Conservation (phyloP, 495 filamentous ascomycete genomes). For the Neurospora terricola region DNA sequence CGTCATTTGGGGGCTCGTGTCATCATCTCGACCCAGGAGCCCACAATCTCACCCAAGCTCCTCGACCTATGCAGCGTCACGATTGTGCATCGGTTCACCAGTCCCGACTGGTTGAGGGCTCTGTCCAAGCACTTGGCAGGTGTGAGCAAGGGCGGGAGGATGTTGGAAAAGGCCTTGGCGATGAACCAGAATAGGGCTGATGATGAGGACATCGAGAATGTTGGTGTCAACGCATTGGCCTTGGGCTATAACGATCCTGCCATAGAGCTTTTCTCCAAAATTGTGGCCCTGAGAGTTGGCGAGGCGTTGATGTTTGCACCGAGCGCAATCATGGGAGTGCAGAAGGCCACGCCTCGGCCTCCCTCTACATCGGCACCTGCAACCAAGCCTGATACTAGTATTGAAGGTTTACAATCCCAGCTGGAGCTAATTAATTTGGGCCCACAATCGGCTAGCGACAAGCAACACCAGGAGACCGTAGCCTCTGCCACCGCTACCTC, state of each 20-base stretch:
- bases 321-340: slow-evolving; percentile 40
- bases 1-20: slow-evolving; percentile 58
- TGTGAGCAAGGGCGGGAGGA: slow-evolving; percentile 15
- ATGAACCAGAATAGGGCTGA: not conserved
- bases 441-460: not conserved
- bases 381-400: not conserved
- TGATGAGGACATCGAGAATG: slow-evolving; percentile 2
- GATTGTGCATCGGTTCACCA: slow-evolving; percentile 66
- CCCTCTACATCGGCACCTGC: not conserved
- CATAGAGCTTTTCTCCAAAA: slow-evolving; percentile 40
- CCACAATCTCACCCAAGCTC: slow-evolving; percentile 58
- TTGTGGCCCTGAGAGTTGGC: slow-evolving; percentile 50
- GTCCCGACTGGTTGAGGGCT: slow-evolving; percentile 55
- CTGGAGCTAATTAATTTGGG: not conserved
- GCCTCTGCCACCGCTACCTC: not conserved
- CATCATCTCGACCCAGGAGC: slow-evolving; percentile 71
- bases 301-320: slow-evolving; percentile 61
- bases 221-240: not conserved
- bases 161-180: slow-evolving; percentile 12
- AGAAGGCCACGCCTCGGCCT: slow-evolving; percentile 2
- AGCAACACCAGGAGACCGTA: not conserved
- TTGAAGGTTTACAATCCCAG: not conserved
- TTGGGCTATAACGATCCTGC: slow-evolving; percentile 17
- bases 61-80: slow-evolving; percentile 64
- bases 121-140: slow-evolving; percentile 55